Percentiles rank a stretch among this genome's conserved stretches.
phyloP scores from a whole-genome alignment of 305 asterid species.

The Fraxinus latifolia region DNA sequence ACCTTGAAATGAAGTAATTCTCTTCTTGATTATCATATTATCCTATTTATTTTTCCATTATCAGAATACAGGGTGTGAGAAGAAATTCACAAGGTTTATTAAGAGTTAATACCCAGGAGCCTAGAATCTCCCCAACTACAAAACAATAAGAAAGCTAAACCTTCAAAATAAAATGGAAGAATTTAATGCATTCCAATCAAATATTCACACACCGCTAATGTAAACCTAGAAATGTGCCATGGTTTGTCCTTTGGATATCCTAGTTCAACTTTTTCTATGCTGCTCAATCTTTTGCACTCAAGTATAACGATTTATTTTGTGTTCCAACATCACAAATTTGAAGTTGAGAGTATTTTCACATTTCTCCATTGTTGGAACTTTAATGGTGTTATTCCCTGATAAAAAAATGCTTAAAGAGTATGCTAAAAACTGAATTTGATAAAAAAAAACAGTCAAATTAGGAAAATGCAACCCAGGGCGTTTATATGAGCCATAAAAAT shows the following conservation, averaged over 20 bases:
- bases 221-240: slow-evolving; percentile 1
- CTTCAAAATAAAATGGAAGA: slow-evolving; percentile 6
- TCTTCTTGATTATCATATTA: neutral
- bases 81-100: neutral
- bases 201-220: neutral
- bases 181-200: neutral
- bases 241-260: neutral
- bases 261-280: neutral
- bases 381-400: neutral
- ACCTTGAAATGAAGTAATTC: neutral
- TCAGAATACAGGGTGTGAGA: neutral
- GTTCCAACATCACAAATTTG: neutral
- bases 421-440: neutral
- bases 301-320: neutral
- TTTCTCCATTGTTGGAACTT: neutral
- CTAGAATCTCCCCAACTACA: neutral
- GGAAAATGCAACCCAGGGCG: neutral
- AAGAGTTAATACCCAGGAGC: neutral
- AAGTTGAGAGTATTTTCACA: neutral
- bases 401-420: neutral
- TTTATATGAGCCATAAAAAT: neutral
- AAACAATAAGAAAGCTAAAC: neutral
- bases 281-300: neutral
- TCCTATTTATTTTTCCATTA: neutral
- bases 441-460: neutral